Base-by-base conservation (phyloP, 164 flowering plant species). In the Santalum album region DNA sequence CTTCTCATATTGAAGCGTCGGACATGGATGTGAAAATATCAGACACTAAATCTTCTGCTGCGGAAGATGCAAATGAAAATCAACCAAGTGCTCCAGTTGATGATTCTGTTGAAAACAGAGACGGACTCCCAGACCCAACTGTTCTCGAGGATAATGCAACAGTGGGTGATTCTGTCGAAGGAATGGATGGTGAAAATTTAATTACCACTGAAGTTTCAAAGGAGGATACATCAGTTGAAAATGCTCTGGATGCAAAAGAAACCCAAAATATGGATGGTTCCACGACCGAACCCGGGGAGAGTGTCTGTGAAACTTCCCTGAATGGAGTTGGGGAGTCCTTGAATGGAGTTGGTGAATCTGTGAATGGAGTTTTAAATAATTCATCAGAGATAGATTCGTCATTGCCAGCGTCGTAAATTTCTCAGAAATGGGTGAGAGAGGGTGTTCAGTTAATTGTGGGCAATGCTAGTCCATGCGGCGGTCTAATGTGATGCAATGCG, bases 11-110 rank as follows among this genome's bases (percentile, higher is more conserved):
- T 40, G 67, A 51, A 17, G 21, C 7, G 5, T 15, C 42, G 17
- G 17, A 38, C 42, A 15, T 15, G 7, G 29, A 18, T 25, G 18
- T 57, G 64, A 56, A 68, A 32, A 54, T 25, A 16, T 60, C 54
- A 20, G 34, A 20, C 49, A 7, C 14, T 20, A 9, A 9, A 45
- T 12, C 49, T 45, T 45, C 49, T 45, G 15, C 25, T 22, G 24
- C 25, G 9, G 49, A 20, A 22, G 49, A 17, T 7, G 24, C 12
- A 45, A 21, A 10, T 45, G 25, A 45, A 45, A 9, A 20, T 45
- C 19, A 45, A 6, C 25, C 10, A 7, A 45, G 49, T 10, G 49
- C 49, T 45, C 15, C 49, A 45, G 11, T 45, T 45, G 14, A 6
- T 1, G 25, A 7, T 45, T 45, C 49, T 22, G 12, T 9, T n/a